These are phyloP conservation scores for Cercophora sp. DNA, from an alignment of 495 filamentous ascomycete genomes.

Conservation along the genomic window DNA sequence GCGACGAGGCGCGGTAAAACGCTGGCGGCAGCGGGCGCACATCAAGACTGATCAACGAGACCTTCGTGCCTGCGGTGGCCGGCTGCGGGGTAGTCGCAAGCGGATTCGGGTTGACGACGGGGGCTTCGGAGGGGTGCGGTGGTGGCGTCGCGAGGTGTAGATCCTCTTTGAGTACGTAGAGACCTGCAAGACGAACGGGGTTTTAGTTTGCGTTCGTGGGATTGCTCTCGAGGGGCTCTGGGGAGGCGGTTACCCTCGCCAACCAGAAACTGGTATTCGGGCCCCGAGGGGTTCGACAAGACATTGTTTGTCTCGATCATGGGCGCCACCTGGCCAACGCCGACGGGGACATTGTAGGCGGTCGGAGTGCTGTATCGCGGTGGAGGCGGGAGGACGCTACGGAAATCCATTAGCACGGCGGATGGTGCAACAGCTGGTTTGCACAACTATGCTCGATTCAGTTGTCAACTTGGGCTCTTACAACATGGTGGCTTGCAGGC, in stretches of 20 bases:
- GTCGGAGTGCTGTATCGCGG: constrained; percentile 71
- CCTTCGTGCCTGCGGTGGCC: constrained; percentile 78
- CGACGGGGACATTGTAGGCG: constrained; percentile 61
- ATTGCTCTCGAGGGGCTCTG: constrained; percentile 2
- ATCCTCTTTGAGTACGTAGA: constrained; percentile 83
- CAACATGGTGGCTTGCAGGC: constrained; percentile 12
- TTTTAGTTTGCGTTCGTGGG: constrained; percentile 9
- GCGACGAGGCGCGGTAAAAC: constrained; percentile 44
- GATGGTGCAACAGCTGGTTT: not conserved
- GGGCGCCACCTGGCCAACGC: constrained; percentile 59
- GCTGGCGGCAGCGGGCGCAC: constrained; percentile 54
- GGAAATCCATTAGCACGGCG: constrained; percentile 15
- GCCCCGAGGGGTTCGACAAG: constrained; percentile 70
- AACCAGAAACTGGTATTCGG: constrained; percentile 78
- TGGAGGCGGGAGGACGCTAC: constrained; percentile 77
- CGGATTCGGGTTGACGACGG: constrained; percentile 79
- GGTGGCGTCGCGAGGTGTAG: constrained; percentile 90
- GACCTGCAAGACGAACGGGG: constrained; percentile 53
- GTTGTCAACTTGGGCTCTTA: not conserved
- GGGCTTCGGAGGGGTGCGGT: constrained; percentile 89
- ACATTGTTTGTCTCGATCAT: constrained; percentile 91
- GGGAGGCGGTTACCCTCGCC: constrained; percentile 69
- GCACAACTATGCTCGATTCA: not conserved
- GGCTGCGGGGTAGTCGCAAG: constrained; percentile 77
- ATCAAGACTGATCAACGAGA: constrained; percentile 70